These are phyloP conservation scores for Plasmodium relictum DNA, from an alignment of 169 alveolate species.

Conservation along the genomic window DNA sequence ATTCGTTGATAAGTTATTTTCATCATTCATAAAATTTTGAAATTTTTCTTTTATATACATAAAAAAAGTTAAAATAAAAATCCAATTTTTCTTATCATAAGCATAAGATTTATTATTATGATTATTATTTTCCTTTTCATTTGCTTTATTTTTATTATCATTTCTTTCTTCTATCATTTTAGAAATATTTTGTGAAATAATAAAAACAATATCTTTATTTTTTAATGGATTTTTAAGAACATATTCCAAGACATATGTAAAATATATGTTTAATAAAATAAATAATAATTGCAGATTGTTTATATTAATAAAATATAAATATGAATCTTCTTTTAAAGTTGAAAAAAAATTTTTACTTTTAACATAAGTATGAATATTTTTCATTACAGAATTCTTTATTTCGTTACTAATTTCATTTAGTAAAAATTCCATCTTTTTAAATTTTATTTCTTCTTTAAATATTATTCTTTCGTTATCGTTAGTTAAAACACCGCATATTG, in stretches of 20 bases:
- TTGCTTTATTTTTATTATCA: neutral
- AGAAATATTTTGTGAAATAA: slow-evolving; percentile 12
- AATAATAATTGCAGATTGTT: slow-evolving; percentile 18
- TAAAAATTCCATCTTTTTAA: slow-evolving; percentile 42
- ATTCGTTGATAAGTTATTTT: neutral
- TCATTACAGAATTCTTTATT: slow-evolving; percentile 11
- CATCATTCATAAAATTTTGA: neutral
- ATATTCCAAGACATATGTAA: slow-evolving; percentile 28
- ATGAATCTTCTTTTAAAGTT: slow-evolving; percentile 24
- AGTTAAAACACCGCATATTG: slow-evolving; percentile 27
- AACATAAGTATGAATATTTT: neutral
- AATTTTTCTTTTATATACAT: slow-evolving; percentile 22
- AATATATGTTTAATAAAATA: slow-evolving; percentile 25
- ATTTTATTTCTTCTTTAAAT: slow-evolving; percentile 55
- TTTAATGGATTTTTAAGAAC: slow-evolving; percentile 1
- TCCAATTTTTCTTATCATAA: neutral
- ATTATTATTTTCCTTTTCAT: neutral
- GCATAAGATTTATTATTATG: neutral
- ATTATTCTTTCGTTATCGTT: slow-evolving; percentile 25
- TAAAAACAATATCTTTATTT: slow-evolving; percentile 15
- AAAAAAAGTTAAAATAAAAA: slow-evolving; percentile 18
- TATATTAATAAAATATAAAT: slow-evolving; percentile 14
- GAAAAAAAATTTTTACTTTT: slow-evolving; percentile 16
- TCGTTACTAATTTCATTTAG: slow-evolving; percentile 28
- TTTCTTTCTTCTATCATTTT: neutral